Base-by-base conservation (phyloP, 1,284 basidiomycete species). In the Sutorius eximius region DNA sequence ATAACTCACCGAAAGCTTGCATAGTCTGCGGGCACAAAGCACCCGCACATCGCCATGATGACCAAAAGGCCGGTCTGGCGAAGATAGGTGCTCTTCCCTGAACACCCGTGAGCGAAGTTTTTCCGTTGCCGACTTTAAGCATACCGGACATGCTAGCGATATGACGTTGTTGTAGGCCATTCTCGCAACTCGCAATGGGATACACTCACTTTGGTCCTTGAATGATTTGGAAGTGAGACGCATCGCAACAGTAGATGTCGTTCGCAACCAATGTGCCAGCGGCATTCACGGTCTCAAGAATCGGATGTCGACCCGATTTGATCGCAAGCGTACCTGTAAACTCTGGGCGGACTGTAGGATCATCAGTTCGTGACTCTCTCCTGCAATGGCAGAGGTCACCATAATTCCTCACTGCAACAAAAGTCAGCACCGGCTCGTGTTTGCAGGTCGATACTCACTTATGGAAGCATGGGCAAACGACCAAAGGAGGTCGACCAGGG, bases 71-170 rank as follows among this genome's bases (percentile, higher is more conserved):
- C 95, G 30, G 94, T 82, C 68, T 97, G 94, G 18, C 87, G 82
- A 11, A 98, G 76, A 65, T 95, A 95, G 0, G 95, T 98, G 67
- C 91, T 96, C 73, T 98, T 98, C 1, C 93, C 93, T 79, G 62
- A 49, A 45, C 44, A 22, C 18, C 37, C 6, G 40, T 61, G 7
- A 42, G n/a, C 13, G 47, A 18, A 1, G 9, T 18, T 3, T 13
- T 45, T 30, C n/a, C 12, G n/a, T 44, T 27, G 41, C 37, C 10
- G 13, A 49, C 16, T 29, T 36, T 54, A 18, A 12, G 27, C 53
- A n/a, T 47, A 87, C 86, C 91, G 30, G 91, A 90, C 91, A 94
- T 94, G 67, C 91, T 94, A 41, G 45, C 12, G 13, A 49, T 46
- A 41, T 53, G 45, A 15, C 9, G 27, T 0, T 36, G 9, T 6